Percentiles rank a stretch among this genome's conserved stretches.
Conservation (phyloP, 2,329 filamentous ascomycete species). For the Fusarium sp. region DNA sequence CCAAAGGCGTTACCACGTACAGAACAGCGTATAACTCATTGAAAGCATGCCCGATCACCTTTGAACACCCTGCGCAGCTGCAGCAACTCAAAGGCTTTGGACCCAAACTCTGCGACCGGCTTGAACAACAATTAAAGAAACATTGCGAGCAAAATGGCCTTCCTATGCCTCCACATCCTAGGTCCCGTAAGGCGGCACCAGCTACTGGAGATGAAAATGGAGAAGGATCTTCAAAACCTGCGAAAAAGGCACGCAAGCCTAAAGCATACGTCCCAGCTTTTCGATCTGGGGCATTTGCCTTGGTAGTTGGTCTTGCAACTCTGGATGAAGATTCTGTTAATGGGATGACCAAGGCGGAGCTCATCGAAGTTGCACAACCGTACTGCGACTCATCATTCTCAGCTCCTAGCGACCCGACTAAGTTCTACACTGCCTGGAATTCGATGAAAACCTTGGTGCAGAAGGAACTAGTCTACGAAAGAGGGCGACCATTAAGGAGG, state of each 20-base stretch:
- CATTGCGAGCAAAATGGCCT: conserved; percentile 75
- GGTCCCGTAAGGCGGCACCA: conserved; percentile 54
- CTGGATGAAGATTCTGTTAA: conserved; percentile 62
- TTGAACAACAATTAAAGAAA: conserved; percentile 69
- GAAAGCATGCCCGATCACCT: conserved; percentile 76
- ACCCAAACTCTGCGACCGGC: conserved; percentile 74
- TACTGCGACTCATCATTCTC: conserved; percentile 80
- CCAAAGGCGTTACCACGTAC: conserved; percentile 77
- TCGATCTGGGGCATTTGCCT: conserved; percentile 79
- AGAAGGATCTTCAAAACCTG: conserved; percentile 51
- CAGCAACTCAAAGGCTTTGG: conserved; percentile 80
- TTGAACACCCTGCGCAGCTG: conserved; percentile 78
- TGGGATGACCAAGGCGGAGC: conserved; percentile 73
- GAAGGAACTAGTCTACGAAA: conserved; percentile 79
- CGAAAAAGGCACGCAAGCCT: conserved; percentile 68
- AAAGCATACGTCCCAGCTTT: conserved; percentile 78
- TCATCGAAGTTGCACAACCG: conserved; percentile 76
- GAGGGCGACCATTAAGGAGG: conserved; percentile 72
- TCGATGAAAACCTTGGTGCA: conserved; percentile 80
- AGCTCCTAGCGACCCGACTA: conserved; percentile 72
- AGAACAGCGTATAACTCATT: conserved; percentile 81
- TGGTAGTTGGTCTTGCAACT: conserved; percentile 74
- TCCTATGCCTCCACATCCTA: conserved; percentile 71
- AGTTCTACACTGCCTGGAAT: conserved; percentile 83
- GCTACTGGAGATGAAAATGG: conserved; percentile 48